Percentiles rank a stretch among this genome's conserved stretches.
phyloP scores from a whole-genome alignment of 768 basidiomycete genomes.

The Podaxis sp. region DNA sequence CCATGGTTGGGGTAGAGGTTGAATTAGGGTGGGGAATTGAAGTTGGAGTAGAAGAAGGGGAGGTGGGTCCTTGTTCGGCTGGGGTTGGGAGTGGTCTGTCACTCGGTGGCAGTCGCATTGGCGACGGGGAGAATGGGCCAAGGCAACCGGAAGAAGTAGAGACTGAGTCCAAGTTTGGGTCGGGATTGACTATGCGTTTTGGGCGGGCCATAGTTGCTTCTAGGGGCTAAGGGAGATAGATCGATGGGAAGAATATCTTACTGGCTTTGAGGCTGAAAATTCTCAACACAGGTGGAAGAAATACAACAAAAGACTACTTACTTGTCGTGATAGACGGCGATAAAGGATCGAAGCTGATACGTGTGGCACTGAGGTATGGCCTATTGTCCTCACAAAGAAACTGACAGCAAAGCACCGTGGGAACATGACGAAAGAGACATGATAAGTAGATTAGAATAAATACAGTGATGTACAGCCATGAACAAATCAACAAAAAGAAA shows the following conservation, averaged over 20 bases:
- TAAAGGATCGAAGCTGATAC: background rate
- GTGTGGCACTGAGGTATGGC: background rate
- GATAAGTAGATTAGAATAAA: slow-evolving; percentile 15
- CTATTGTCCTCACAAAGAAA: slow-evolving; percentile 5
- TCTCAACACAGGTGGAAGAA: background rate
- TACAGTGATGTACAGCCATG: slow-evolving; percentile 19
- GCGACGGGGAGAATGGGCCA: background rate
- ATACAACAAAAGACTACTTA: background rate
- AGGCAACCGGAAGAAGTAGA: background rate
- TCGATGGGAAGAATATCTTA: background rate
- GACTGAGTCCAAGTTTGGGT: background rate
- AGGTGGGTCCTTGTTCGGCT: background rate
- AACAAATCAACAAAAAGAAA: slow-evolving; percentile 15
- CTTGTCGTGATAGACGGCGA: background rate
- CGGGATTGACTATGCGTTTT: background rate
- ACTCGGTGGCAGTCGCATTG: background rate
- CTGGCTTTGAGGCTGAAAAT: background rate
- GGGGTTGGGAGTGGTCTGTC: background rate
- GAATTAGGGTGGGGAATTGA: background rate
- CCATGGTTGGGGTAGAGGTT: background rate
- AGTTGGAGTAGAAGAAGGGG: background rate
- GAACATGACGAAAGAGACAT: background rate
- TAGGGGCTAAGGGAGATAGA: background rate
- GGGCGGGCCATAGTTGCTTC: background rate
- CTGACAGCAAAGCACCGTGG: background rate